phyloP scores from a whole-genome alignment of 2,329 filamentous ascomycete genomes.

The Microcera coccophila region DNA sequence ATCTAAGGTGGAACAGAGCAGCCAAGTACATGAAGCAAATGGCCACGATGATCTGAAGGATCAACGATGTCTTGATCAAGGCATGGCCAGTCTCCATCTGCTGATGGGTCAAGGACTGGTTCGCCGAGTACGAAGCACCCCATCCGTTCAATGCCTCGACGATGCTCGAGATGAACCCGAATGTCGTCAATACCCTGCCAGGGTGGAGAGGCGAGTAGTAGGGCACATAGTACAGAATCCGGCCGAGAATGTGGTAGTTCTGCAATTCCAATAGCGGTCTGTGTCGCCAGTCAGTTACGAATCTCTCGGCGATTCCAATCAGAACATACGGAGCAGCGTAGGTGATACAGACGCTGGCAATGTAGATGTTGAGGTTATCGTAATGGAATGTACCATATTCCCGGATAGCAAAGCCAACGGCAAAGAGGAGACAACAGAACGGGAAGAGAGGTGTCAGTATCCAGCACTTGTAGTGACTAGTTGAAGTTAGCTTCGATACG shows the following conservation, averaged over 20 bases:
- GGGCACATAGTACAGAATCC: constrained; percentile 54
- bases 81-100: constrained; percentile 41
- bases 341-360: constrained; percentile 33
- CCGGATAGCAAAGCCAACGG: constrained; percentile 50
- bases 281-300: neutral
- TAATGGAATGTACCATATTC: constrained; percentile 32
- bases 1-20: constrained; percentile 45
- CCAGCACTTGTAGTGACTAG: constrained; percentile 54
- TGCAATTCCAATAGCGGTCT: constrained; percentile 57
- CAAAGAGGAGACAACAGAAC: constrained; percentile 52
- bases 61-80: constrained; percentile 48
- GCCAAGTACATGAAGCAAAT: constrained; percentile 47
- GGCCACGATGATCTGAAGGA: constrained; percentile 54
- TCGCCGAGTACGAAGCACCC: constrained; percentile 47
- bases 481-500: neutral
- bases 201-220: constrained; percentile 53
- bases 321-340: constrained; percentile 35
- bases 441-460: constrained; percentile 52
- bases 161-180: constrained; percentile 43
- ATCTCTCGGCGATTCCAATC: constrained; percentile 1
- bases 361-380: constrained; percentile 29
- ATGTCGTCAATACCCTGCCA: constrained; percentile 42
- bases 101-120: constrained; percentile 36
- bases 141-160: constrained; percentile 47
- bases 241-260: constrained; percentile 59